These are phyloP conservation scores for Backusella tarrabulga DNA, from an alignment of 192 early-diverging fungal genomes.

Conservation along the genomic window DNA sequence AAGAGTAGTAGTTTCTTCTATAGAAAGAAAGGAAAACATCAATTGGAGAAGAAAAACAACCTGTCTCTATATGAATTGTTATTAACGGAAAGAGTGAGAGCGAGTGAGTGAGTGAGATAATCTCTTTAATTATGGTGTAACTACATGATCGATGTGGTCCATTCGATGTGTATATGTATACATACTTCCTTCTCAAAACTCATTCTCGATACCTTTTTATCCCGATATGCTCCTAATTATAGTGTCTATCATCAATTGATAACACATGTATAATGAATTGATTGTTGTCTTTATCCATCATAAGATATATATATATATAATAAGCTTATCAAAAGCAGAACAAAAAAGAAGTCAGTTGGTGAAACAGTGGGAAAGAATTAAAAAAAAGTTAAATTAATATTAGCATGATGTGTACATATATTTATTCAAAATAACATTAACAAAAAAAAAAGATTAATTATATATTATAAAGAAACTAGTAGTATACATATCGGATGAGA, in stretches of 20 bases:
- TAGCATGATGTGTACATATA: not conserved
- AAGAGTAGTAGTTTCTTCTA: not conserved
- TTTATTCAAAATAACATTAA: not conserved
- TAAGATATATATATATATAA: not conserved
- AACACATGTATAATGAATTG: not conserved
- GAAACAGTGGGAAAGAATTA: not conserved
- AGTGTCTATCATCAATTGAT: not conserved
- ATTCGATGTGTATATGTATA: not conserved
- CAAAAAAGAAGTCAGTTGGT: not conserved
- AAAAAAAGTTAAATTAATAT: not conserved
- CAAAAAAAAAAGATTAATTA: not conserved
- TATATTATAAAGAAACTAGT: not conserved
- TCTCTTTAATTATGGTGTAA: not conserved
- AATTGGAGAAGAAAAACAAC: not conserved
- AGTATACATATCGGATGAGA: not conserved
- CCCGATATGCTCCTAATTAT: not conserved
- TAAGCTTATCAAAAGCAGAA: not conserved
- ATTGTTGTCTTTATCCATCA: not conserved
- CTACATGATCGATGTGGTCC: not conserved
- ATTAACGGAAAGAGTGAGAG: not conserved
- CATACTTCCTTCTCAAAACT: not conserved
- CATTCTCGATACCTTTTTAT: not conserved
- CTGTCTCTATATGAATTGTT: not conserved
- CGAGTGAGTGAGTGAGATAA: not conserved
- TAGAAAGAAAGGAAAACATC: not conserved